Evolutionary conservation across 192 early-diverging fungal genomes (phyloP).

Genomic region (Linnemannia hyalina): DNA sequence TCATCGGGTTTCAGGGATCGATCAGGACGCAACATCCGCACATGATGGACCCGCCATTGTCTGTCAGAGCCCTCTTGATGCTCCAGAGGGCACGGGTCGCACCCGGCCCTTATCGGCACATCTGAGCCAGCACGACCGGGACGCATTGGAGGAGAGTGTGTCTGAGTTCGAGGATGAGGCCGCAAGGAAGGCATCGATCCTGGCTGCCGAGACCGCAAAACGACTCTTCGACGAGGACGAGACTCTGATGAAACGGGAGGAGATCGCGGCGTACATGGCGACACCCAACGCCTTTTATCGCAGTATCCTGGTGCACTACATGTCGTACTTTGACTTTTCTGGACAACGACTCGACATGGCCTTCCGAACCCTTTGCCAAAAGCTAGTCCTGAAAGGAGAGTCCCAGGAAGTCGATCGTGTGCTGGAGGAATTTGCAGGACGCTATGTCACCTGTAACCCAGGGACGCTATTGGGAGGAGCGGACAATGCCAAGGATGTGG

Average conservation of each 20-base stretch:
- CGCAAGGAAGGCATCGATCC: background rate
- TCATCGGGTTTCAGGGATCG: background rate
- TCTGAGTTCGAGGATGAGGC: background rate
- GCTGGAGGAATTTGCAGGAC: slow-evolving; percentile 83
- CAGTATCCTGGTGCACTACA: slow-evolving; percentile 73
- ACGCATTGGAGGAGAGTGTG: background rate
- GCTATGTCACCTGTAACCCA: slow-evolving; percentile 89
- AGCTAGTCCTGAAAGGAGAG: slow-evolving; percentile 90
- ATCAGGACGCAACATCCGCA: background rate
- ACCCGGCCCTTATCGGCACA: background rate
- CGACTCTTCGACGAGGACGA: slow-evolving; percentile 62
- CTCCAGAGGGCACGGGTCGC: background rate
- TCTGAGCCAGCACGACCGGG: background rate
- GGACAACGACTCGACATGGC: slow-evolving; percentile 80
- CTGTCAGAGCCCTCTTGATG: background rate
- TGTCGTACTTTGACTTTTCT: slow-evolving; percentile 84
- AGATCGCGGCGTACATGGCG: slow-evolving; percentile 66
- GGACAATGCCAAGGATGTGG: slow-evolving; percentile 73
- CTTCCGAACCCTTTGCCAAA: slow-evolving; percentile 82
- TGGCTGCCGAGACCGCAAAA: slow-evolving; percentile 21
- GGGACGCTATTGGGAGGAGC: slow-evolving; percentile 61
- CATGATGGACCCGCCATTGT: background rate
- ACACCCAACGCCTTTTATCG: slow-evolving; percentile 68
- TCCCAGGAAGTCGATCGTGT: slow-evolving; percentile 95
- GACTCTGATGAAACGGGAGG: slow-evolving; percentile 56